Percentiles rank a stretch among this genome's conserved stretches.
Conservation (phyloP, 441 rosid genomes). For the Omphalea diandra region DNA sequence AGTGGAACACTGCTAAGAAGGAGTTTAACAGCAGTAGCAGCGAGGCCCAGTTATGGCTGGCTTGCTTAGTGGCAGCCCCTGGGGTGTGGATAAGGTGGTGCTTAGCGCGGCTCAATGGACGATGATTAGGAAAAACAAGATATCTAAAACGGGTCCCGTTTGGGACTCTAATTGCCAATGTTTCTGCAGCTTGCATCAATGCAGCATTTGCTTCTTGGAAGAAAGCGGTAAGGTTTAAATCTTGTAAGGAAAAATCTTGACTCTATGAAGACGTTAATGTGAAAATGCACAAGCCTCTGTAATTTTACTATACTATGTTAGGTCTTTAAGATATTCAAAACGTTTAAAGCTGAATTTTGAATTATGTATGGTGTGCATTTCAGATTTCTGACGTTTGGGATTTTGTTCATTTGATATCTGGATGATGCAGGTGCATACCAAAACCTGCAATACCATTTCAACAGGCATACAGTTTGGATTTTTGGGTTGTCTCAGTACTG, state of each 20-base stretch:
- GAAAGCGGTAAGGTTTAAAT: constrained; percentile 46
- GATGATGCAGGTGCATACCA: constrained; percentile 50
- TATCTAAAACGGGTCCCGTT: constrained; percentile 71
- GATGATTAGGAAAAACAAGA: constrained; percentile 65
- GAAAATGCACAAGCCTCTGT: not conserved
- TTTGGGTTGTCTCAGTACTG: constrained; percentile 87
- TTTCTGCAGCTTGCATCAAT: constrained; percentile 71
- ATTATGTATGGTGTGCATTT: not conserved
- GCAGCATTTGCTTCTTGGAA: constrained; percentile 65
- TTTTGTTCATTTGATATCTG: constrained; percentile 1
- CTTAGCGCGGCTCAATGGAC: constrained; percentile 75
- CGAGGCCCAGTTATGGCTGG: constrained; percentile 74
- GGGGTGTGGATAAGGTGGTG: constrained; percentile 98
- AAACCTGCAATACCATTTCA: constrained; percentile 46
- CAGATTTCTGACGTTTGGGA: not conserved
- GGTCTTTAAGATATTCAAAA: not conserved
- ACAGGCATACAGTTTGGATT: constrained; percentile 71
- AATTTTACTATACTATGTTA: not conserved
- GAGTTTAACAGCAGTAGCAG: constrained; percentile 51
- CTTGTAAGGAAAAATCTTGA: not conserved
- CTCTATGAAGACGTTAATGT: not conserved
- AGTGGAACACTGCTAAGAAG: constrained; percentile 50
- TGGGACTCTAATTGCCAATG: constrained; percentile 80
- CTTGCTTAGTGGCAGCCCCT: constrained; percentile 65
- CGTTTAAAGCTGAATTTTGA: not conserved